Base-by-base conservation (phyloP, 495 filamentous ascomycete genomes). In the Xylaria curta region DNA sequence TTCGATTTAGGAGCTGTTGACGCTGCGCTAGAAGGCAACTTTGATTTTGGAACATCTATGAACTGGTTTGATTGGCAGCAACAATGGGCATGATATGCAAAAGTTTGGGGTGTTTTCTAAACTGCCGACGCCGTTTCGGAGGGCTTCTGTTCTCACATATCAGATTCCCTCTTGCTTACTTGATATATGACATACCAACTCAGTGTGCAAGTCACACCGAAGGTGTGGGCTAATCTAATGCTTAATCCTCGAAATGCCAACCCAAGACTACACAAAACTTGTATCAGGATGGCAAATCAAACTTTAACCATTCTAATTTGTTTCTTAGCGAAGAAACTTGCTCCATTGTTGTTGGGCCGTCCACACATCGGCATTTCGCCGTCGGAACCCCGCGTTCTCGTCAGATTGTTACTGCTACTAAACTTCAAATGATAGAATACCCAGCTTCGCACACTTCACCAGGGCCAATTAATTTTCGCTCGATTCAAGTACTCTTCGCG, bases 1-100 rank as follows among this genome's bases (percentile, higher is more conserved):
- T 85, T 85, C 63, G 74, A 85, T 64, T 71, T 85, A 1, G 78
- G 79, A 51, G 81, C 81, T 1, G 78, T 85, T 64, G 82, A 85
- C 62, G 79, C 81, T 8, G 79, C 77, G 33, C 76, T 85, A 3
- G 80, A 81, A 60, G 80, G 81, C 13, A 84, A 81, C 64, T 69
- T 85, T 28, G 81, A 85, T 51, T 78, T 81, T 31, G 79, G 80
- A 13, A 74, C 81, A 51, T 80, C 81, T 15, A 76, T 75, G 2
- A 78, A 82, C 62, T 83, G 77, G 78, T 75, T 76, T 62, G 78
- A 79, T 46, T 79, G 78, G 76, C 78, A 79, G 38, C 77, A 79
- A 58, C 76, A 77, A 68, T 73, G 73, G 71, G 74, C 70, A 33
- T 78, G 44, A 68, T 38, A 12, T 36, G 0, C 26, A 15, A 21